These are phyloP conservation scores for Yamadazyma paraphyllophila DNA, from an alignment of 805 yeast species.

Conservation along the genomic window DNA sequence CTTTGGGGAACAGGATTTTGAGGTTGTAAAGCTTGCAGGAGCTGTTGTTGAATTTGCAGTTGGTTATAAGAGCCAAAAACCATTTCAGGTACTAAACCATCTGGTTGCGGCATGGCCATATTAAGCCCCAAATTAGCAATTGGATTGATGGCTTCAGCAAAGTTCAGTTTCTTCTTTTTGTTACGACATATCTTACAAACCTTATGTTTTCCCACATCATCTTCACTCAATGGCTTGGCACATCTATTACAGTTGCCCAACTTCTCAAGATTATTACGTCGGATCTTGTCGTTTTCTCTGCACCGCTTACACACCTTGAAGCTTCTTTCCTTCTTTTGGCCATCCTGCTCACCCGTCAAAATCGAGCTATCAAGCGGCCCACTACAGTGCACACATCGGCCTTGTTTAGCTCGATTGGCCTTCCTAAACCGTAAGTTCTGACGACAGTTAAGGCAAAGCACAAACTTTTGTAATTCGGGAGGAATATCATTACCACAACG, in stretches of 20 bases:
- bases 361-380: conserved; percentile 50
- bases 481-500: conserved; percentile 61
- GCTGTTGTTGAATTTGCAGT: conserved; percentile 14
- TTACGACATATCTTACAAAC: conserved; percentile 55
- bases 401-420: conserved; percentile 57
- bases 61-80: conserved; percentile 10
- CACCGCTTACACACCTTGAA: conserved; percentile 68
- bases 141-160: conserved; percentile 1
- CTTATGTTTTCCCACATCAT: conserved; percentile 51
- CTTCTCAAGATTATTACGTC: conserved; percentile 55
- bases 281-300: conserved; percentile 56
- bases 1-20: conserved; percentile 13
- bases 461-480: conserved; percentile 48
- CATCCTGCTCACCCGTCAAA: conserved; percentile 20
- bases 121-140: conserved; percentile 3
- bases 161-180: conserved; percentile 43
- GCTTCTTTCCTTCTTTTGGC: conserved; percentile 23
- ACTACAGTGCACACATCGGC: conserved; percentile 67
- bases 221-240: conserved; percentile 46
- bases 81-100: conserved; percentile 7
- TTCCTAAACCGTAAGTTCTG: conserved; percentile 53
- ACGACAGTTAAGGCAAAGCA: conserved; percentile 61
- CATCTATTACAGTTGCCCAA: conserved; percentile 64
- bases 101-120: conserved; percentile 5
- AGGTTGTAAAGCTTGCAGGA: conserved; percentile 17